Evolutionary conservation across 1,139 yeast species (phyloP).

Genomic region (Taphrina wiesneri): DNA sequence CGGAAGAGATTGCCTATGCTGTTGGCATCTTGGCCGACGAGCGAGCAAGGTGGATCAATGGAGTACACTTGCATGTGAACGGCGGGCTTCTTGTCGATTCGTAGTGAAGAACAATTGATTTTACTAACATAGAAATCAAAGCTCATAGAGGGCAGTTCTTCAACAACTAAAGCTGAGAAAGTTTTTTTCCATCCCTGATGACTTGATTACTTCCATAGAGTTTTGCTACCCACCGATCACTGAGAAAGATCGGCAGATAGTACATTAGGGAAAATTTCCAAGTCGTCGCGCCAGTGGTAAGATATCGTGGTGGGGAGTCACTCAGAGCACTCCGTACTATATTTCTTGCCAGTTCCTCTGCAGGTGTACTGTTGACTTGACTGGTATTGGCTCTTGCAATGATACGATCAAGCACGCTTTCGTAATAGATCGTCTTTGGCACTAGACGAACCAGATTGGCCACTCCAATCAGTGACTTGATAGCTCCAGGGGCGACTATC

Average conservation of each 20-base stretch:
- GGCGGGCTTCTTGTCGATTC: background rate
- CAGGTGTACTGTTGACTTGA: background rate
- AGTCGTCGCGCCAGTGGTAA: background rate
- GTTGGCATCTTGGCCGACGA: background rate
- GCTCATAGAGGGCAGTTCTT: no score
- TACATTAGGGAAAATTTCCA: conserved; percentile 1
- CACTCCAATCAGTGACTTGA: background rate
- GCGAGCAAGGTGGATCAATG: background rate
- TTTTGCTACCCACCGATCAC: background rate
- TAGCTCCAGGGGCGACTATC: background rate
- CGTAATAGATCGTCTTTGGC: background rate
- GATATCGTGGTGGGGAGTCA: background rate
- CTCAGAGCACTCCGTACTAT: background rate
- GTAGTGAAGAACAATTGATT: background rate
- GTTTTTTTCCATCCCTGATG: background rate
- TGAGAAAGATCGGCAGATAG: background rate
- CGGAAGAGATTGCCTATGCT: conserved; percentile 1
- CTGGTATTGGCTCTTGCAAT: background rate
- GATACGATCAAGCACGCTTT: background rate
- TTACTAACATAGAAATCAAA: no score
- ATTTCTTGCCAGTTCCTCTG: background rate
- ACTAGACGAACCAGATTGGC: background rate
- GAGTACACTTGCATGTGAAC: background rate
- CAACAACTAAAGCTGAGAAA: background rate
- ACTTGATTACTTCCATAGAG: background rate